Evolutionary conservation across 306 rosid genomes (phyloP), one percentile per base, ranked within the genome.

Genomic region (Malus orientalis): DNA sequence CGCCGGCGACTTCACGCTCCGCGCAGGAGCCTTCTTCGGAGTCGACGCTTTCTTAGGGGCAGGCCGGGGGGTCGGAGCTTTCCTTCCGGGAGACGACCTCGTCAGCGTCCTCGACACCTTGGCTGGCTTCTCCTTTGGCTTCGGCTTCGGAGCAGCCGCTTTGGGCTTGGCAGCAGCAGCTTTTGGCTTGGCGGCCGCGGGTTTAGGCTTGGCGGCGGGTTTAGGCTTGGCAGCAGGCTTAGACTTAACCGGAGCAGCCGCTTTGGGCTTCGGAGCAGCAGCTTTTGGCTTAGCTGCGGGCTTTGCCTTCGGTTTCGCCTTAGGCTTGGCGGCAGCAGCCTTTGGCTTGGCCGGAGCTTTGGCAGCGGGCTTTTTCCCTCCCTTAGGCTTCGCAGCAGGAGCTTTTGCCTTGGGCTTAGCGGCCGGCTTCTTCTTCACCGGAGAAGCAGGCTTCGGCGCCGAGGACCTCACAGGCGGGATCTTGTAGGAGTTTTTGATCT

Each of bases 401-500:
- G 20, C 82, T 36, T 32, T 76, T 74, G 0, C 76, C 23, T 62
- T 76, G 0, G 73, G 38, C 22, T 67, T 76, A 3, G 79, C 40
- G 0, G 58, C 71, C 1, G 78, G 40, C 74, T 76, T 71, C 23
- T 73, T 67, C 78, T 81, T 61, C 11, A 42, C 60, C 12, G 53
- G 76, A 49, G 86, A 63, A 25, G 83, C 2, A 0, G 85, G 80
- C 8, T 32, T 67, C 44, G 23, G 69, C 44, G 8, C 61, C 4
- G 74, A n/a, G 0, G 89, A 61, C 58, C 45, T 36, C 0, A n/a
- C 70, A 11, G 85, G 6, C 0, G 93, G 82, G 3, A 96, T 81
- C 86, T 96, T 96, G 76, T 83, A 96, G 1, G 99, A 96, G 36
- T 84, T 74, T 71, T 92, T 96, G 0, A 96, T 90, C 86, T 93